These are phyloP conservation scores for Ajuga chamaepitys DNA, from an alignment of 257 asterid genomes.

Conservation along the genomic window DNA sequence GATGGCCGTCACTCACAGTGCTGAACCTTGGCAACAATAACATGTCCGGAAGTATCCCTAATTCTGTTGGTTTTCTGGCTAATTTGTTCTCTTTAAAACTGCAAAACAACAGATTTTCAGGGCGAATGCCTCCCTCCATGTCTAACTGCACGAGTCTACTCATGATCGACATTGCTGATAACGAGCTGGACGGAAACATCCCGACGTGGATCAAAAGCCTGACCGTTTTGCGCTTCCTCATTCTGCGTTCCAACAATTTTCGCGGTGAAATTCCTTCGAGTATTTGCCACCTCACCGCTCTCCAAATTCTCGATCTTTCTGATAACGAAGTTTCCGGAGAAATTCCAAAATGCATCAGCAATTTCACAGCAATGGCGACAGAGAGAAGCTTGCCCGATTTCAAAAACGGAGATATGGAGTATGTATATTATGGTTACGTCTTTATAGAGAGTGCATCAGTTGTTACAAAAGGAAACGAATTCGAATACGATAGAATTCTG, in stretches of 20 bases:
- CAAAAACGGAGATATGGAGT: background rate
- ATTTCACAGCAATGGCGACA: slow-evolving; percentile 26
- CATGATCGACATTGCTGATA: slow-evolving; percentile 17
- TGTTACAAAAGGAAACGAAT: slow-evolving; percentile 16
- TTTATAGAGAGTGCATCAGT: slow-evolving; percentile 16
- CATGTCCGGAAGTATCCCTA: slow-evolving; percentile 28
- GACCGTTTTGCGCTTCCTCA: slow-evolving; percentile 8
- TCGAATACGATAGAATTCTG: slow-evolving; percentile 9
- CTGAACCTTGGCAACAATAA: slow-evolving; percentile 23
- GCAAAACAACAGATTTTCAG: slow-evolving; percentile 13
- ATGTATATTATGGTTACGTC: no score
- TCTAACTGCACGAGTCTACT: slow-evolving; percentile 12
- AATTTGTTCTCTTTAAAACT: slow-evolving; percentile 16
- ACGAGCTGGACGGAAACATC: slow-evolving; percentile 10
- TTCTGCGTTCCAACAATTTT: slow-evolving; percentile 23
- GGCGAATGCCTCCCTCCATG: slow-evolving; percentile 14
- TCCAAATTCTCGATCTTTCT: slow-evolving; percentile 26
- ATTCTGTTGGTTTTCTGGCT: slow-evolving; percentile 20
- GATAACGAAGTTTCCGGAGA: slow-evolving; percentile 16
- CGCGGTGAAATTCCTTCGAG: slow-evolving; percentile 14
- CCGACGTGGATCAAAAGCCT: slow-evolving; percentile 21
- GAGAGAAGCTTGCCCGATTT: background rate
- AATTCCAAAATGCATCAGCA: slow-evolving; percentile 16
- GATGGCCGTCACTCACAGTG: background rate
- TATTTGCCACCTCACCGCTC: slow-evolving; percentile 12